These are phyloP conservation scores for Udeniomyces megalosporus DNA, from an alignment of 768 basidiomycete species.

Conservation along the genomic window DNA sequence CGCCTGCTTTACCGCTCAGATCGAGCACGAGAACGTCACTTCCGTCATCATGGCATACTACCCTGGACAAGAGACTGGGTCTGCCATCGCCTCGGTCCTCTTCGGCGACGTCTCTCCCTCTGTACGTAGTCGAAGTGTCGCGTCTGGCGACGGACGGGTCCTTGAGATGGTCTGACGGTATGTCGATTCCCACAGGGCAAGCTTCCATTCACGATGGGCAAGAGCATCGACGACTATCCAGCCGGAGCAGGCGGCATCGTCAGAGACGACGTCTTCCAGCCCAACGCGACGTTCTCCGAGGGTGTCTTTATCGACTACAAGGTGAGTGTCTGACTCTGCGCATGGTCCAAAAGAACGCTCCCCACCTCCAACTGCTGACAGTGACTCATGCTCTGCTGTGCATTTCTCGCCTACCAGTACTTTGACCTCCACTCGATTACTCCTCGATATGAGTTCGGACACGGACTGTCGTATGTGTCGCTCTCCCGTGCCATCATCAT, in stretches of 20 bases:
- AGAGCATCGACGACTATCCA: slow-evolving; percentile 42
- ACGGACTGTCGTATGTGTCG: slow-evolving; percentile 20
- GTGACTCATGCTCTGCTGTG: too few relatives aligned
- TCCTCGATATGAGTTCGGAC: slow-evolving; percentile 26
- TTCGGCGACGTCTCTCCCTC: slow-evolving; percentile 61
- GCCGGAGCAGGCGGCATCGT: slow-evolving; percentile 1
- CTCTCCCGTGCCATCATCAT: too few relatives aligned
- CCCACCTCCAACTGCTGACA: too few relatives aligned
- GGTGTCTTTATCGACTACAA: slow-evolving; percentile 11
- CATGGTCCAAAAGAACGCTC: too few relatives aligned
- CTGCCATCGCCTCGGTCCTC: slow-evolving; percentile 47
- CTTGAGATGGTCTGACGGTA: too few relatives aligned
- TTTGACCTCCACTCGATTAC: slow-evolving; percentile 36
- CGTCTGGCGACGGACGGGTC: not conserved
- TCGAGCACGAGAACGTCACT: slow-evolving; percentile 12
- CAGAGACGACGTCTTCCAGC: slow-evolving; percentile 1
- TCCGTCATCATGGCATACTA: slow-evolving; percentile 1
- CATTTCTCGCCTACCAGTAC: too few relatives aligned
- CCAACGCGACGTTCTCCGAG: not conserved
- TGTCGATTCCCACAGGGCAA: not conserved
- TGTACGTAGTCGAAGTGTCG: slow-evolving; percentile 35
- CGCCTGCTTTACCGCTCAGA: too few relatives aligned
- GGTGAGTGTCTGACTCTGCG: too few relatives aligned
- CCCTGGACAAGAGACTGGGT: slow-evolving; percentile 45
- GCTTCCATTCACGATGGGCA: slow-evolving; percentile 61